Conservation (phyloP, 2,329 filamentous ascomycete genomes). For the Aspergillus luchuensis region DNA sequence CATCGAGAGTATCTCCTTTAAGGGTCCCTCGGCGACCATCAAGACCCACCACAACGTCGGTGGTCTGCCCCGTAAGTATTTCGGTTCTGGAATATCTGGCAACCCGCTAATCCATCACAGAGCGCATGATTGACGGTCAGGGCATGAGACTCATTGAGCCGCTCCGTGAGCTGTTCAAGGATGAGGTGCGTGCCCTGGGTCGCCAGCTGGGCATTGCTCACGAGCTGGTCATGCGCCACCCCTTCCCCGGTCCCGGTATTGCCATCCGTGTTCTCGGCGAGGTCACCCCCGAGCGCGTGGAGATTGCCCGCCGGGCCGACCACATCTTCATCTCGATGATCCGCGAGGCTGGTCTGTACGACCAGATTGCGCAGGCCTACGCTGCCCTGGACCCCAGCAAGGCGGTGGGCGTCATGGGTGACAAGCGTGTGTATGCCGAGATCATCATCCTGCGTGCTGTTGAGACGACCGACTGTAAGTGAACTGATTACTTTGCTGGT, state of each 20-base stretch:
- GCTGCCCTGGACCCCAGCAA: constrained; percentile 67
- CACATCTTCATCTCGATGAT: constrained; percentile 52
- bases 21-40: constrained; percentile 70
- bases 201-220: constrained; percentile 70
- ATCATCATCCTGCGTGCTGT: constrained; percentile 65
- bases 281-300: constrained; percentile 75
- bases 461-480: constrained; percentile 58
- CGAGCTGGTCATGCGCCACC: constrained; percentile 73
- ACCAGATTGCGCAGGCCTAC: constrained; percentile 68
- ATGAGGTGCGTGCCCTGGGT: constrained; percentile 73
- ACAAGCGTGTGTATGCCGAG: constrained; percentile 67
- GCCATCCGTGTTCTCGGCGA: constrained; percentile 82
- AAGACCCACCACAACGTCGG: constrained; percentile 65
- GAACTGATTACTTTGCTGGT: not conserved
- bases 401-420: constrained; percentile 62
- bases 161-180: constrained; percentile 78
- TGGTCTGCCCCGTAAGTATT: constrained; percentile 16
- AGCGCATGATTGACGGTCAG: constrained; percentile 55
- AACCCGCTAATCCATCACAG: constrained; percentile 6
- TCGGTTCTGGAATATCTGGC: too few species aligned
- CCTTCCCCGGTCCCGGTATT: constrained; percentile 71
- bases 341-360: constrained; percentile 47
- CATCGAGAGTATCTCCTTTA: constrained; percentile 72
- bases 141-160: constrained; percentile 66
- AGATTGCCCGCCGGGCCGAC: constrained; percentile 62